Base-by-base conservation (phyloP, 441 rosid species). In the Pelargonium citronellum region DNA sequence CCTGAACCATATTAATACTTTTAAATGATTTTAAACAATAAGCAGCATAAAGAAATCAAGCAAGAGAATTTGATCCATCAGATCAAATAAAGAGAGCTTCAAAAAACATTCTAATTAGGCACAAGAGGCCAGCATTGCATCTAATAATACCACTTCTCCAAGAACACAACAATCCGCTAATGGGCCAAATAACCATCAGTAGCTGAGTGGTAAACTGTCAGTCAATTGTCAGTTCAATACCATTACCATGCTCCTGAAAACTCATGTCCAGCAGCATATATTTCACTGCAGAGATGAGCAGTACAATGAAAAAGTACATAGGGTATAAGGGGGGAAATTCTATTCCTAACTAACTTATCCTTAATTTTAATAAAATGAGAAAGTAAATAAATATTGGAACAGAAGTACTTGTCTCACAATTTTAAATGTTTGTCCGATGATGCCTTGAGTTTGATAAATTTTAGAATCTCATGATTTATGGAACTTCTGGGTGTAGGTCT, bases 1-100 rank as follows among this genome's bases (percentile, higher is more conserved):
- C 88, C 89, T 87, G 80, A 68, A 67, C 63, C 27, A 57, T 17
- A 57, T 3, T 1, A 57, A 16, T 19, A 11, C 17, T 17, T 57
- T 17, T 57, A 57, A 17, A 15, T 1, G 8, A 2, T 19, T 57
- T 17, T 8, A 57, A 17, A 57, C 16, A 6, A 7, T 4, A 57
- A 57, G 61, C 20, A 8, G 49, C 49, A 8, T 7, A 9, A 10
- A 8, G 49, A 44, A 7, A 8, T 44, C 49, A 6, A 57, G 7
- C 11, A 57, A 19, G 20, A 57, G 63, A 57, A 19, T 57, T 57
- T 57, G 27, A 57, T 57, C 27, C 63, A 57, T 5, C 63, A 57
- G 12, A 57, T 57, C 27, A 57, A 10, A 19, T 17, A 19, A 19
- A 0, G 9, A 17, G 5, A 19, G 11, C 4, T 15, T 5, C 7